These are phyloP conservation scores for Neonectria ditissima DNA, from an alignment of 2,329 filamentous ascomycete genomes.

Conservation along the genomic window DNA sequence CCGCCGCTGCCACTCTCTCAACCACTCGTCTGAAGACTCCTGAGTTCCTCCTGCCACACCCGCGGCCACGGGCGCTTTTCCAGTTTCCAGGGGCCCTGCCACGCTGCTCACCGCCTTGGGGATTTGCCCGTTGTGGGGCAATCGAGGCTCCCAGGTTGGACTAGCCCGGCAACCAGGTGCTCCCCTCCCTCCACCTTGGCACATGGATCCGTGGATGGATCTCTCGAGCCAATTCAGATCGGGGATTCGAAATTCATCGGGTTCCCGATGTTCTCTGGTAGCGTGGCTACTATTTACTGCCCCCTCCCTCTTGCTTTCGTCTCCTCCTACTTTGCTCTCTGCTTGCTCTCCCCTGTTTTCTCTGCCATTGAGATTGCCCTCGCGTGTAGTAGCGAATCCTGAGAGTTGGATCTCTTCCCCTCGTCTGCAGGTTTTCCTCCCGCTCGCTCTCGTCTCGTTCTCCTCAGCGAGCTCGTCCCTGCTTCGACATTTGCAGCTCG, in stretches of 20 bases:
- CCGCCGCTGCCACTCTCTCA: no score
- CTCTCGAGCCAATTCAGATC: slow-evolving; percentile 40
- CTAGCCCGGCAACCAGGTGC: no score
- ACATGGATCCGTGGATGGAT: slow-evolving; percentile 39
- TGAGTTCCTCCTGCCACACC: slow-evolving; percentile 4
- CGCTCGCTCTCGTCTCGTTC: slow-evolving; percentile 1
- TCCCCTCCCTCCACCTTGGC: slow-evolving; percentile 32
- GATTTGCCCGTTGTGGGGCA: slow-evolving; percentile 43
- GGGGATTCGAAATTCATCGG: slow-evolving; percentile 43
- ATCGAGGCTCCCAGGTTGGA: neutral
- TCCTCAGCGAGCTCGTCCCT: slow-evolving; percentile 7
- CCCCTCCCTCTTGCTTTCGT: slow-evolving; percentile 20
- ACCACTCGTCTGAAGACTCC: neutral
- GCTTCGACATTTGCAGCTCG: slow-evolving; percentile 10
- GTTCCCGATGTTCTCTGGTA: slow-evolving; percentile 35
- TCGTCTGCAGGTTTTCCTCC: neutral
- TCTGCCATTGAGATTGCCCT: neutral
- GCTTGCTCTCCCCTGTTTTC: neutral
- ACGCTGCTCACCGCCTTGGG: slow-evolving; percentile 41
- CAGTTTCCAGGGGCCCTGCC: slow-evolving; percentile 1
- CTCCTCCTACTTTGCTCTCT: neutral
- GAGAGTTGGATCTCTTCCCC: slow-evolving; percentile 2
- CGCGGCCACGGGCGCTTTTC: slow-evolving; percentile 13
- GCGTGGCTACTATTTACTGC: slow-evolving; percentile 27
- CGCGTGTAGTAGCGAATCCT: neutral